Base-by-base conservation (phyloP, 495 filamentous ascomycete genomes). In the Penicillium paxilli region DNA sequence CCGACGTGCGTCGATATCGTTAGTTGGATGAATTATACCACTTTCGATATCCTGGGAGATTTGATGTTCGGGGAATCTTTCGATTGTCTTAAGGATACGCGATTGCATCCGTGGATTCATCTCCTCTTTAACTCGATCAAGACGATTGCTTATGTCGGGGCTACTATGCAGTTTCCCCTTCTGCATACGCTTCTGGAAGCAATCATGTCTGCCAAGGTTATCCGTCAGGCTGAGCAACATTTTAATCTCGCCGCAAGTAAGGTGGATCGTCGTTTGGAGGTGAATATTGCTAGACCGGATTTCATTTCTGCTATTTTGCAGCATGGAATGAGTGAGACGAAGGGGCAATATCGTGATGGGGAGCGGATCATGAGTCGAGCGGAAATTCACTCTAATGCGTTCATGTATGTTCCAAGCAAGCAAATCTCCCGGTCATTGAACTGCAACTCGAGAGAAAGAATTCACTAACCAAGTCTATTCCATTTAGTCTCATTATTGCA, bases 31-130 rank as follows among this genome's bases (percentile, higher is more conserved):
- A 66, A 72, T 33, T 76, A 60, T 41, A 68, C 66, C 10, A 74
- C 70, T 1, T 83, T 83, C 42, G 80, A 83, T 46, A 68, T 82
- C 26, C 73, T 73, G 1, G 71, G 72, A 7, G 72, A 81, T 40
- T 54, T 82, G 5, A 67, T 75, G 20, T 80, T 82, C 30, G 76
- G 80, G 1, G 74, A 82, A 50, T 73, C 77, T 0, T 81, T 83
- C 47, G 60, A 69, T 20, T 76, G 76, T 23, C 64, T 83, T 7
- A 66, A 78, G 10, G 62, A 65, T 9, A 66, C 61, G 19, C 60
- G 64, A 22, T 62, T 70, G 9, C 80, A 82, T 42, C 73, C 75
- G 7, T 84, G 80, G 80, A 72, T 79, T 17, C 37, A 55, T 0
- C 59, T 69, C 19, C 69, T 74, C 24, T 70, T 70, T 54, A 60